Base-by-base conservation (phyloP, 345 rosid species). In the Litchi chinensis region DNA sequence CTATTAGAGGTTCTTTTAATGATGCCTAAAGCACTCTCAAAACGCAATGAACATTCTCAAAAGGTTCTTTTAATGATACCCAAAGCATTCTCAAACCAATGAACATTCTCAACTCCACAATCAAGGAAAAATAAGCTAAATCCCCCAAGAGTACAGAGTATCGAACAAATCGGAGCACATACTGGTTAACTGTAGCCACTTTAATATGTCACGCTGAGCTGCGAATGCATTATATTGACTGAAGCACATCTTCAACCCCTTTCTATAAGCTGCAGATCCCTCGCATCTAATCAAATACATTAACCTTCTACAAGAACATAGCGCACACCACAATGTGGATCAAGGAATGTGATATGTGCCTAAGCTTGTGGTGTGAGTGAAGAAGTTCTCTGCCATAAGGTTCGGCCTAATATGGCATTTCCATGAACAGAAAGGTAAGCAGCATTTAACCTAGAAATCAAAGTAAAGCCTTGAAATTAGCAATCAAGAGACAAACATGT, bases 401-500 rank as follows among this genome's bases (percentile, higher is more conserved):
- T 84, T 63, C 97, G 86, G 70, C 98, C 95, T 79, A 91, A 68
- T 56, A 94, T 91, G 59, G 93, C 86, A 70, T 77, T 91, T 79
- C 92, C 97, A 71, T 94, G 97, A 56, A 91, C 86, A 60, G 97
- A 90, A 75, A 91, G 90, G 85, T 94, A 96, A 73, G 84, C 78
- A 0, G 88, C 94, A 81, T 96, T 93, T 85, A 94, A 89, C 94
- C 98, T 91, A 77, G 69, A 75, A 82, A 73, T 26, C 73, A 82
- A 21, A 74, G 77, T 77, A 80, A 72, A 76, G n/a, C 75, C 74
- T 39, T 21, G 59, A 44, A 77, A 57, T 68, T 24, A 59, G 21
- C 65, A 67, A 68, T 71, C 68, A 79, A 75, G 21, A 65, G 70
- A 79, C 62, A 52, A n/a, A 57, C 22, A 1, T n/a, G 13, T 19